Percentiles rank a stretch among this genome's conserved stretches.
phyloP scores from a whole-genome alignment of 805 yeast genomes.

The Monosporozyma solicola region DNA sequence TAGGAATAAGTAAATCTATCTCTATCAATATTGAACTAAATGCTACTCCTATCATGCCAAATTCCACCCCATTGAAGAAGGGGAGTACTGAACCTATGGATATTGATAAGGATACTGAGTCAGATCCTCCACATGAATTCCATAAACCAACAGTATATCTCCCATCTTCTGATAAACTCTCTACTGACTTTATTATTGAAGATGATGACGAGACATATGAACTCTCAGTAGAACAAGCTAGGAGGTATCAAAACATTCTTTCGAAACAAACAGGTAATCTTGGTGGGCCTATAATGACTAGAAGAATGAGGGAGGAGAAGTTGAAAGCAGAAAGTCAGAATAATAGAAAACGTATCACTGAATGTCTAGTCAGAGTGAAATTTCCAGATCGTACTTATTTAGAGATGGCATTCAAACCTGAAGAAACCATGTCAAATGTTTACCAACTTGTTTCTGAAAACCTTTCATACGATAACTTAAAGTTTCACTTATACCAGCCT shows the following conservation, averaged over 20 bases:
- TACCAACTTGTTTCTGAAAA: conserved; percentile 25
- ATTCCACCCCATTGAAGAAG: conserved; percentile 9
- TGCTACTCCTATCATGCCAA: conserved; percentile 11
- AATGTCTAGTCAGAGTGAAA: conserved; percentile 40
- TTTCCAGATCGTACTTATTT: conserved; percentile 50
- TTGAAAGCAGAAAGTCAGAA: conserved; percentile 15
- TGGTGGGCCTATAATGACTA: conserved; percentile 37
- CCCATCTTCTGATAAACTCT: conserved; percentile 11
- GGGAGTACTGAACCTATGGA: conserved; percentile 3
- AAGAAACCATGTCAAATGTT: conserved; percentile 31
- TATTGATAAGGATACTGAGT: conserved; percentile 18
- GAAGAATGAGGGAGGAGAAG: conserved; percentile 32
- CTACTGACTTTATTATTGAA: conserved; percentile 1
- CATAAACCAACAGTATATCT: conserved; percentile 17
- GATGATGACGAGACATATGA: conserved; percentile 36
- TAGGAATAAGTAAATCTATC: conserved; percentile 15
- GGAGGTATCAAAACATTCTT: conserved; percentile 42
- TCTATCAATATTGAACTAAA: conserved; percentile 9
- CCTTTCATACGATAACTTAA: conserved; percentile 23
- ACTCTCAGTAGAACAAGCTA: conserved; percentile 44
- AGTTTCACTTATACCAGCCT: conserved; percentile 37
- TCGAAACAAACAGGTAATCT: conserved; percentile 32
- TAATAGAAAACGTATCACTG: conserved; percentile 5
- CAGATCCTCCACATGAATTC: conserved; percentile 1
- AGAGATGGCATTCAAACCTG: conserved; percentile 41